Conservation (phyloP, 2,329 filamentous ascomycete genomes). For the Cytospora paraplurivora region DNA sequence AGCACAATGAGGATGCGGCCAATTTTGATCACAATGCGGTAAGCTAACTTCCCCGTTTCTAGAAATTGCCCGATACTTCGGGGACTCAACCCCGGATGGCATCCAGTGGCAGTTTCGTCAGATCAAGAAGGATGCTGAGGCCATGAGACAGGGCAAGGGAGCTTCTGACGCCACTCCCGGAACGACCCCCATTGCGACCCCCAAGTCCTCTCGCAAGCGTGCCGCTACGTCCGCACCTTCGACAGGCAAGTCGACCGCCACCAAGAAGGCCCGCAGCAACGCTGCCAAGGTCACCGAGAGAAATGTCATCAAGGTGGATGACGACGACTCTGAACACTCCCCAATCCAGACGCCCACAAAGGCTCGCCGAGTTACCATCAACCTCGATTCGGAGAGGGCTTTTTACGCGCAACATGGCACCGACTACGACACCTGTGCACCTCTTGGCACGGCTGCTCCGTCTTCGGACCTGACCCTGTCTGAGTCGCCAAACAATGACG, state of each 20-base stretch:
- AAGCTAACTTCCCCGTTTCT: slow-evolving; percentile 24
- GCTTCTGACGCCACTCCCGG: neutral
- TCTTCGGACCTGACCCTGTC: slow-evolving; percentile 30
- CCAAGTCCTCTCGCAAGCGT: slow-evolving; percentile 24
- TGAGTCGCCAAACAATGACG: slow-evolving; percentile 27
- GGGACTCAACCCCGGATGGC: slow-evolving; percentile 58
- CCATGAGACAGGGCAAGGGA: slow-evolving; percentile 38
- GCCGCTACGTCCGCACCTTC: slow-evolving; percentile 18
- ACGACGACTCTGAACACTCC: slow-evolving; percentile 11
- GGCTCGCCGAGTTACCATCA: neutral
- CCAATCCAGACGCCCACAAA: neutral
- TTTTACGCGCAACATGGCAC: neutral
- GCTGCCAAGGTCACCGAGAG: neutral
- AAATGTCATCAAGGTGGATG: neutral
- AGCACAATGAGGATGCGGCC: slow-evolving; percentile 45
- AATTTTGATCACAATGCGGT: slow-evolving; percentile 38
- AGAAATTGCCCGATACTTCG: slow-evolving; percentile 64
- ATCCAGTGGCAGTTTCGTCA: slow-evolving; percentile 63
- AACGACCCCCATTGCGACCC: slow-evolving; percentile 7
- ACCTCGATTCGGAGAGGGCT: neutral
- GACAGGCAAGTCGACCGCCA: slow-evolving; percentile 20
- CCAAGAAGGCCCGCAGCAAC: slow-evolving; percentile 21
- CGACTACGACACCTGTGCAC: neutral
- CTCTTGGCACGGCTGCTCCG: neutral
- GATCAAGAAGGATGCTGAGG: slow-evolving; percentile 56